These are phyloP conservation scores for Phylloporus arenicola DNA, from an alignment of 768 basidiomycete species.

Conservation along the genomic window DNA sequence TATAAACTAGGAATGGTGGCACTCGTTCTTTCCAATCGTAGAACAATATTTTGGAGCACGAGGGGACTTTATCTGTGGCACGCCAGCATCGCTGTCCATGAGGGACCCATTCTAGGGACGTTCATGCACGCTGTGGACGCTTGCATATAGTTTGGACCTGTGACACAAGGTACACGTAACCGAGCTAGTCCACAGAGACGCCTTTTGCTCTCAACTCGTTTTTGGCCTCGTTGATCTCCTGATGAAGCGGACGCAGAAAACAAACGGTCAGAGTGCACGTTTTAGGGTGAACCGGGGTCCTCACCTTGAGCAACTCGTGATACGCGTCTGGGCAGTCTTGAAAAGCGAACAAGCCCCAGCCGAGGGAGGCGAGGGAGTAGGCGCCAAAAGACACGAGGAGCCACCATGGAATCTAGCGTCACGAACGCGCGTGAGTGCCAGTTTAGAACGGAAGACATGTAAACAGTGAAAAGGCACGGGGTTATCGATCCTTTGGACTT, in stretches of 20 bases:
- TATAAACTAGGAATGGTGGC: too few species aligned
- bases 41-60: too few species aligned
- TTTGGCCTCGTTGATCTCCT: slow-evolving; percentile 61
- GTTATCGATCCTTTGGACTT: not conserved
- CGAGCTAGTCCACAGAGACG: slow-evolving; percentile 50
- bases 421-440: not conserved
- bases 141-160: not conserved
- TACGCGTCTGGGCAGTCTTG: slow-evolving; percentile 79
- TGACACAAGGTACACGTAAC: not conserved
- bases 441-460: not conserved
- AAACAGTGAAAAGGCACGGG: not conserved
- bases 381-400: slow-evolving; percentile 73
- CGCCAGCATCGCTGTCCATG: too few species aligned
- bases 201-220: slow-evolving; percentile 54
- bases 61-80: too few species aligned
- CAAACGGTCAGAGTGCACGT: not conserved
- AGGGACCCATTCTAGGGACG: too few species aligned
- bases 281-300: not conserved
- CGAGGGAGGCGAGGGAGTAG: slow-evolving; percentile 72
- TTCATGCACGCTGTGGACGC: not conserved
- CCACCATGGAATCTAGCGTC: slow-evolving; percentile 75
- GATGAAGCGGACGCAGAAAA: not conserved
- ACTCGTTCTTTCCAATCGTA: too few species aligned
- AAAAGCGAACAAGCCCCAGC: slow-evolving; percentile 68
- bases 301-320: slow-evolving; percentile 55